Evolutionary conservation across 2,329 filamentous ascomycete genomes (phyloP).

Genomic region (Mariannaea elegans): DNA sequence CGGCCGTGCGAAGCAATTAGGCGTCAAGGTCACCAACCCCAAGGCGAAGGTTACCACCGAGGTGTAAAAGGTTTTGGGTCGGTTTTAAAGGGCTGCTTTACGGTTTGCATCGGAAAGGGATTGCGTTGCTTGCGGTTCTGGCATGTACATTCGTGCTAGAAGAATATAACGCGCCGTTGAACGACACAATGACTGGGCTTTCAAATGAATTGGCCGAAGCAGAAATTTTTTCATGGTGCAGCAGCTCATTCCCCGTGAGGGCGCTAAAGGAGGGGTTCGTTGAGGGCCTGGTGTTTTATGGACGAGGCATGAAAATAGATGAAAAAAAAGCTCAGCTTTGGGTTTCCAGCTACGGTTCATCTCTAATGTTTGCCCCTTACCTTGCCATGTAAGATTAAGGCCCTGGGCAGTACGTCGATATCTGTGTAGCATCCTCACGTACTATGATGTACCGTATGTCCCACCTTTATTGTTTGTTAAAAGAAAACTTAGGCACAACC

Average conservation of each 20-base stretch:
- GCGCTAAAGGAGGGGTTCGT: slow-evolving; percentile 25
- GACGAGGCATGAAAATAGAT: slow-evolving; percentile 34
- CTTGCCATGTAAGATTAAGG: not conserved
- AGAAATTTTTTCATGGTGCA: slow-evolving; percentile 17
- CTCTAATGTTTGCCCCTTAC: not conserved
- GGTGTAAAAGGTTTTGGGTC: slow-evolving; percentile 63
- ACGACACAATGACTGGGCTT: slow-evolving; percentile 40
- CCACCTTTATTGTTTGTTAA: too few relatives aligned
- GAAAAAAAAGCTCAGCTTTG: slow-evolving; percentile 26
- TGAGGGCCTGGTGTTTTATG: slow-evolving; percentile 26
- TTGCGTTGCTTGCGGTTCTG: slow-evolving; percentile 44
- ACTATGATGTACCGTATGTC: too few relatives aligned
- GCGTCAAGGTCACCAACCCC: slow-evolving; percentile 99
- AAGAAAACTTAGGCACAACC: too few relatives aligned
- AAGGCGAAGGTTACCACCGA: slow-evolving; percentile 99
- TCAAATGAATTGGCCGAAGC: slow-evolving; percentile 23
- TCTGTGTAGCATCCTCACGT: not conserved
- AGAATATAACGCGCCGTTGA: slow-evolving; percentile 43
- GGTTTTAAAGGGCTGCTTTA: slow-evolving; percentile 42
- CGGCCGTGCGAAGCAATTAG: slow-evolving; percentile 94
- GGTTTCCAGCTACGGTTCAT: slow-evolving; percentile 10
- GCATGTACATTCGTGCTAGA: slow-evolving; percentile 43
- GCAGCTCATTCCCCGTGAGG: slow-evolving; percentile 26
- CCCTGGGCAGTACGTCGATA: not conserved
- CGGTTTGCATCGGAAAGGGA: slow-evolving; percentile 44